Evolutionary conservation across 2,329 filamentous ascomycete genomes (phyloP).

Genomic region (Cercospora beticola): DNA sequence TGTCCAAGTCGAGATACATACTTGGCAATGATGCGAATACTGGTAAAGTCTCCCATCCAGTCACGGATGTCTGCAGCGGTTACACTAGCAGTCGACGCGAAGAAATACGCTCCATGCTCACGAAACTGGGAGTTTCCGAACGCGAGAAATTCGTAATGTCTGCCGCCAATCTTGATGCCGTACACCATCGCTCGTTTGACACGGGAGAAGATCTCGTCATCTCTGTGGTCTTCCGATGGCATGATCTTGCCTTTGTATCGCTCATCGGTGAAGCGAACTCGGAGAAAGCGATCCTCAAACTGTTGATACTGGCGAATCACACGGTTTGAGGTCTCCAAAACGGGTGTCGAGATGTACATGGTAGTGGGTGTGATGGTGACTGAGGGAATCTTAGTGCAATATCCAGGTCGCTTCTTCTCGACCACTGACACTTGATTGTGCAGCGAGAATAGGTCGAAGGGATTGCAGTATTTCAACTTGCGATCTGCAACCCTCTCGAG

Average conservation of each 20-base stretch:
- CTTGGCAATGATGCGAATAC: slow-evolving; percentile 83
- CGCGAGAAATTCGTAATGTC: slow-evolving; percentile 83
- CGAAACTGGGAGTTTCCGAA: slow-evolving; percentile 95
- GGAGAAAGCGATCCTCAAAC: slow-evolving; percentile 75
- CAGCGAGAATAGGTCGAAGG: slow-evolving; percentile 67
- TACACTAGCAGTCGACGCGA: slow-evolving; percentile 66
- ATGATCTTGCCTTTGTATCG: slow-evolving; percentile 49
- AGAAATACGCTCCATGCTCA: slow-evolving; percentile 91
- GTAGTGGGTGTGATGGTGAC: slow-evolving; percentile 81
- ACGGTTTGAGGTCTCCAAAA: slow-evolving; percentile 83
- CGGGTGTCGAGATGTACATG: slow-evolving; percentile 73
- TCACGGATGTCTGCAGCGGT: slow-evolving; percentile 74
- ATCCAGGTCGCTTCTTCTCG: slow-evolving; percentile 52
- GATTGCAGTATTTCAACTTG: slow-evolving; percentile 62
- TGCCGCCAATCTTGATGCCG: slow-evolving; percentile 79
- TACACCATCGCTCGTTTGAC: slow-evolving; percentile 70
- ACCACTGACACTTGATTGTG: slow-evolving; percentile 41
- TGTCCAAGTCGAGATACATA: slow-evolving; percentile 87
- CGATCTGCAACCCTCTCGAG: slow-evolving; percentile 73
- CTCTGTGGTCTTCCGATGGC: slow-evolving; percentile 35
- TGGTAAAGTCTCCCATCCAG: slow-evolving; percentile 82
- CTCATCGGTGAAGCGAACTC: slow-evolving; percentile 89
- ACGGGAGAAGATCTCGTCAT: slow-evolving; percentile 63
- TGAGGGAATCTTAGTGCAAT: slow-evolving; percentile 74
- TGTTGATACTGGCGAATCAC: slow-evolving; percentile 71